phyloP scores from a whole-genome alignment of 768 basidiomycete genomes.

The Suillus weaverae region DNA sequence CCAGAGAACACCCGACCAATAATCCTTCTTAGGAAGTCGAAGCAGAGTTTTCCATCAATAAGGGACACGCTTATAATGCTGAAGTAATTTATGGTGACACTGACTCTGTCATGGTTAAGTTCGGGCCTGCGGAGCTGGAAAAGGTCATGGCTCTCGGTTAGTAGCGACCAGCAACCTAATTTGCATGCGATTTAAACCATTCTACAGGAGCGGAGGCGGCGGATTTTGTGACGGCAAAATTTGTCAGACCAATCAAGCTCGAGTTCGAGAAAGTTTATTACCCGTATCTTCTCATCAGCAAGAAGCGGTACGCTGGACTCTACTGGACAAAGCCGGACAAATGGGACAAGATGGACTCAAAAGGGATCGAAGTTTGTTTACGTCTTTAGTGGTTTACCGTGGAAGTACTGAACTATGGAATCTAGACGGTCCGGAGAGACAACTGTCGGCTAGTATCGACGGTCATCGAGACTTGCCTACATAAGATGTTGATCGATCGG shows the following conservation, averaged over 20 bases:
- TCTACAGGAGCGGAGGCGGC: conserved; percentile 86
- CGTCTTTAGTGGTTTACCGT: background rate
- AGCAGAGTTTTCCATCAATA: conserved; percentile 78
- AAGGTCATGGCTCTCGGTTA: conserved; percentile 89
- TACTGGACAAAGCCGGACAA: conserved; percentile 97
- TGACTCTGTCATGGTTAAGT: conserved; percentile 98
- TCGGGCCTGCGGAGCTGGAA: conserved; percentile 85
- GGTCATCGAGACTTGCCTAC: conserved; percentile 95
- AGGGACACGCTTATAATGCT: conserved; percentile 85
- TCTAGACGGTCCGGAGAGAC: conserved; percentile 93
- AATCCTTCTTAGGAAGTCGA: conserved; percentile 71
- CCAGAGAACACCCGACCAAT: conserved; percentile 3
- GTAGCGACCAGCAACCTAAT: conserved; percentile 18
- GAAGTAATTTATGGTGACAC: conserved; percentile 98
- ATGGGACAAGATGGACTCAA: conserved; percentile 99
- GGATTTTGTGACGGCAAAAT: conserved; percentile 84
- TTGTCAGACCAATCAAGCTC: conserved; percentile 94
- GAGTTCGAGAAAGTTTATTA: conserved; percentile 99
- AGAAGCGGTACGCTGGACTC: conserved; percentile 97
- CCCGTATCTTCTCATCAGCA: conserved; percentile 96
- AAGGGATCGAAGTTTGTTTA: conserved; percentile 88
- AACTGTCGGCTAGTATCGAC: conserved; percentile 98
- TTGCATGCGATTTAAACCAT: background rate
- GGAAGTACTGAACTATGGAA: conserved; percentile 2
- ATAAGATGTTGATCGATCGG: conserved; percentile 95